Evolutionary conservation across 2,329 filamentous ascomycete species (phyloP).

Genomic region (Sporothrix variecibatus): DNA sequence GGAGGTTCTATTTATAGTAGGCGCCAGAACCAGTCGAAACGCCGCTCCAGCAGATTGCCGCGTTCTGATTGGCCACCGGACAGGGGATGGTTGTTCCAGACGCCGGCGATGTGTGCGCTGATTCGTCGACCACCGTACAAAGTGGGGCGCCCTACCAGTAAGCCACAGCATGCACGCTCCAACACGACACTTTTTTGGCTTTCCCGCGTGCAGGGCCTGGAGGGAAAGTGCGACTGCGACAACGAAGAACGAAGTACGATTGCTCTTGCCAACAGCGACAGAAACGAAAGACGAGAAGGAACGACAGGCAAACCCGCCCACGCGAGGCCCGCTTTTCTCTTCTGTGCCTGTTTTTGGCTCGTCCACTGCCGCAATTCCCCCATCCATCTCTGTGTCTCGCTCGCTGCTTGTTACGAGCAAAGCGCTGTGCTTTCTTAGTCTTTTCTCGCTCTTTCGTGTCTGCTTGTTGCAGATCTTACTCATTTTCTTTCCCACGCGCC

Average conservation of each 20-base stretch:
- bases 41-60: slow-evolving; percentile 23
- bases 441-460: neutral
- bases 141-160: slow-evolving; percentile 21
- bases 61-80: slow-evolving; percentile 26
- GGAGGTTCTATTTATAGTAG: slow-evolving; percentile 32
- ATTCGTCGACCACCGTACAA: slow-evolving; percentile 10
- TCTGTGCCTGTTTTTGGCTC: slow-evolving; percentile 2
- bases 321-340: slow-evolving; percentile 18
- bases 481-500: neutral
- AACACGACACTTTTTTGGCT: slow-evolving; percentile 19
- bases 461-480: slow-evolving; percentile 13
- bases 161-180: slow-evolving; percentile 20
- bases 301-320: neutral
- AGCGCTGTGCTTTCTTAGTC: neutral
- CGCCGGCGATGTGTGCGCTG: neutral
- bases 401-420: neutral
- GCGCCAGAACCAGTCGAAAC: slow-evolving; percentile 32
- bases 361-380: neutral
- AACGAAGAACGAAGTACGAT: neutral
- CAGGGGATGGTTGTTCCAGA: slow-evolving; percentile 19
- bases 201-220: neutral
- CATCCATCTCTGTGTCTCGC: neutral
- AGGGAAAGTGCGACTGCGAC: neutral
- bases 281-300: neutral
- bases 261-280: neutral